phyloP scores from a whole-genome alignment of 1,284 basidiomycete genomes.

The Ustilago lituana region DNA sequence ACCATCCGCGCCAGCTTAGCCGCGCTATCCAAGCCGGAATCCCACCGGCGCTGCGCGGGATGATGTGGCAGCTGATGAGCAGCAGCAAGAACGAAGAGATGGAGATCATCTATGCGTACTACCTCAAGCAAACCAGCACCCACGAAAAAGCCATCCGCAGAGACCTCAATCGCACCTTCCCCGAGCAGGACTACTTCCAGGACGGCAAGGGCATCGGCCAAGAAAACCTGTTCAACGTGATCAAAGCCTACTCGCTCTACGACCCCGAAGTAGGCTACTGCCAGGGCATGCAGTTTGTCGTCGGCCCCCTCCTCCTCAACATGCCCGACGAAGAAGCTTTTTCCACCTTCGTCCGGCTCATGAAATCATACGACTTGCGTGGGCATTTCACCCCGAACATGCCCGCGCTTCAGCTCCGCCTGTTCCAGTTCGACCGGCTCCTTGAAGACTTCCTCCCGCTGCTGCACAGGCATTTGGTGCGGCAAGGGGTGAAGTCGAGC shows the following conservation, averaged over 20 bases:
- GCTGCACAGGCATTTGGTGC: constrained; percentile 86
- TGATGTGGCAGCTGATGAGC: constrained; percentile 98
- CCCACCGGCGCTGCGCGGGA: constrained; percentile 83
- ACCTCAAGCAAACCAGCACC: constrained; percentile 82
- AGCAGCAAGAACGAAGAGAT: constrained; percentile 85
- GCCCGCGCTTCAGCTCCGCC: constrained; percentile 91
- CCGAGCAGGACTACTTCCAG: constrained; percentile 95
- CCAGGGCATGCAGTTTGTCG: constrained; percentile 88
- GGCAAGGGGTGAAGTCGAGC: constrained; percentile 86
- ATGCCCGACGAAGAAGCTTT: constrained; percentile 79
- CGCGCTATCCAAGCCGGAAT: constrained; percentile 92
- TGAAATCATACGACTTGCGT: constrained; percentile 94
- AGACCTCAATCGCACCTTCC: constrained; percentile 91
- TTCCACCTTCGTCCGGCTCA: constrained; percentile 92
- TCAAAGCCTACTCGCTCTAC: constrained; percentile 96
- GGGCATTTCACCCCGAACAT: constrained; percentile 97
- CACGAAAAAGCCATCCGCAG: constrained; percentile 94
- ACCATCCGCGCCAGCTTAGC: constrained; percentile 73
- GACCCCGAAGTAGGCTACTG: constrained; percentile 96
- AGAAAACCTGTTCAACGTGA: constrained; percentile 94
- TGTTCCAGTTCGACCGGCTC: constrained; percentile 90
- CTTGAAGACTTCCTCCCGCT: constrained; percentile 91
- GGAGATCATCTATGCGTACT: constrained; percentile 81
- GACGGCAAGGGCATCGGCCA: constrained; percentile 87
- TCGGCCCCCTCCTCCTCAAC: constrained; percentile 89